Base-by-base conservation (phyloP, 2,329 filamentous ascomycete species). In the Xylaria sp. region DNA sequence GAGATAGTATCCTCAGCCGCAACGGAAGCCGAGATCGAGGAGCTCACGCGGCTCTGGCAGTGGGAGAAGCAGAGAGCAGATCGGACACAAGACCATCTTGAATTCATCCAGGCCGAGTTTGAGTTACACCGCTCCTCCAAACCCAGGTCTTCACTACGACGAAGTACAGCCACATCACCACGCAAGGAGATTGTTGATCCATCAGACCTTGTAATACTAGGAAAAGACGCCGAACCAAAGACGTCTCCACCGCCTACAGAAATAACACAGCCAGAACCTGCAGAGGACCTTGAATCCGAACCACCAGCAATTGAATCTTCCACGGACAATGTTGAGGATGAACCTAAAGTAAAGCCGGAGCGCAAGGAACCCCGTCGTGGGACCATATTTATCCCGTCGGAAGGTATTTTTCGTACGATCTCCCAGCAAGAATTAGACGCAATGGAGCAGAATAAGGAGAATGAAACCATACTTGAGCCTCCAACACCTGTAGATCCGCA, bases 31-130 rank as follows among this genome's bases (percentile, higher is more conserved):
- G 87, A 89, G 73, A 85, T 89, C 40, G 87, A 89, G 53, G 86
- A 89, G 73, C 79, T 89, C 48, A 82, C 81, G 0, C 81, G 81
- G 5, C 80, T 87, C 63, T 82, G 86, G 75, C 81, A 85, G 65
- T 89, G 87, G 85, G 87, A 88, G 75, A 77, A 87, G 81, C 86
- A 88, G 76, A 84, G 90, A 63, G 90, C 91, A 10, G 86, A 91
- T 70, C 87, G 91, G 8, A 91, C 92, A 0, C 84, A 91, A 71
- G 92, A 93, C 69, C 88, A 92, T 75, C 84, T 93, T 57, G 91
- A 94, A 37, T 94, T 93, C 79, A 83, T 94, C 77, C 88, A 92
- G 76, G 86, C 91, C 63, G 92, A 95, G 78, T 93, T 91, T 78
- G 85, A 88, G 59, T 86, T 94, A 71, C 85, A 86, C 55, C 89